phyloP scores from a whole-genome alignment of 345 rosid species.

The Orychophragmus violaceus region DNA sequence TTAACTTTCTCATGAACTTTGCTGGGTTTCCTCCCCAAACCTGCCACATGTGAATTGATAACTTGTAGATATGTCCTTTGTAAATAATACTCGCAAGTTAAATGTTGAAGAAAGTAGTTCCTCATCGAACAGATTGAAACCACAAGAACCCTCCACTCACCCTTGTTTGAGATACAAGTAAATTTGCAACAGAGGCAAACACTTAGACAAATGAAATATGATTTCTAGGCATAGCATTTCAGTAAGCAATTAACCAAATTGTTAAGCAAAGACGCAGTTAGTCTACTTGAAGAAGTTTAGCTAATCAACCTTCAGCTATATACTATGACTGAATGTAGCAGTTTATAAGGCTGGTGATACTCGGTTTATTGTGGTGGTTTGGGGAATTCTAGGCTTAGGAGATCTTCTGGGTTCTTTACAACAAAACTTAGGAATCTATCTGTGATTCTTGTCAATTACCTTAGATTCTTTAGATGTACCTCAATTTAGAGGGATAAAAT shows the following conservation, averaged over 20 bases:
- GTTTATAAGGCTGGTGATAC: background rate
- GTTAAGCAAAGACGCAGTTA: background rate
- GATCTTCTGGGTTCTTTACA: background rate
- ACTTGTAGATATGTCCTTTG: background rate
- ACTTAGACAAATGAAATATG: background rate
- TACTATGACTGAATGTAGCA: background rate
- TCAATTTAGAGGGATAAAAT: background rate
- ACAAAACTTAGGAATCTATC: background rate
- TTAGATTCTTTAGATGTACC: background rate
- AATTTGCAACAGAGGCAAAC: background rate
- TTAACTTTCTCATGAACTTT: constrained; percentile 69
- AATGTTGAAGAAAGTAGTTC: background rate
- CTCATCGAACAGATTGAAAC: background rate
- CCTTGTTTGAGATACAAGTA: background rate
- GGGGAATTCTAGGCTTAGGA: background rate
- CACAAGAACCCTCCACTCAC: background rate
- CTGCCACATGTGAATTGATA: constrained; percentile 34
- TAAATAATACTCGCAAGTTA: background rate
- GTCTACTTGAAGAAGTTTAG: background rate
- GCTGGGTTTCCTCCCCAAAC: constrained; percentile 98
- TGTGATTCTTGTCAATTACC: background rate
- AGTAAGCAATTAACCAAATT: background rate
- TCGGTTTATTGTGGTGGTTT: background rate
- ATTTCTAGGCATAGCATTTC: background rate
- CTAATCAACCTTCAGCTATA: background rate